Evolutionary conservation across 768 basidiomycete species (phyloP).

Genomic region (Leccinum fibrillosum): DNA sequence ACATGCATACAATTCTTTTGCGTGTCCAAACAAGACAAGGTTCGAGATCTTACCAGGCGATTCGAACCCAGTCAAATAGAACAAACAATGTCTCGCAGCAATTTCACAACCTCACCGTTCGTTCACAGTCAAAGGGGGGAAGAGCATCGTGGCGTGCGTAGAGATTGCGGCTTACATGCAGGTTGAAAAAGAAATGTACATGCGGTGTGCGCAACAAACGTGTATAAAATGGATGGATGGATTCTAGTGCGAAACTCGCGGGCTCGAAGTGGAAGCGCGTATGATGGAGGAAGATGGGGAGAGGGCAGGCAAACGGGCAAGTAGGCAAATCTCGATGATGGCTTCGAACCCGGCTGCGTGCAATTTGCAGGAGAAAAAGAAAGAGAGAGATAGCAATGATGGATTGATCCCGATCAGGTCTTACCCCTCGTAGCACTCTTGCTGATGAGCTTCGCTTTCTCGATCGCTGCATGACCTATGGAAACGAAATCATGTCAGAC

Average conservation of each 20-base stretch:
- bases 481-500: conserved; percentile 5
- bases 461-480: conserved; percentile 77
- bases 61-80: conserved; percentile 3
- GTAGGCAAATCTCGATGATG: background rate
- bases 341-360: background rate
- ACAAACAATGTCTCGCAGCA: background rate
- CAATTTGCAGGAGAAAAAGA: background rate
- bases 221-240: conserved; percentile 9
- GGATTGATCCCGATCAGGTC: conserved; percentile 38
- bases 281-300: background rate
- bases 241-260: conserved; percentile 12
- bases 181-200: conserved; percentile 4
- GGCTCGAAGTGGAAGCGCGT: background rate
- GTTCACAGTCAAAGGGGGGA: background rate
- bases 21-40: conserved; percentile 1
- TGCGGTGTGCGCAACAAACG: conserved; percentile 11
- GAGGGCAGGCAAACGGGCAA: background rate
- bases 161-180: conserved; percentile 12
- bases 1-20: background rate
- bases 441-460: conserved; percentile 91
- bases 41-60: conserved; percentile 21
- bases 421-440: conserved; percentile 74
- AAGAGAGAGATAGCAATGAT: background rate
- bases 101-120: conserved; percentile 9
- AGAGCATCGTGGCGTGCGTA: conserved; percentile 16